Conservation (phyloP, 495 filamentous ascomycete species). For the Penicillium daleae region DNA sequence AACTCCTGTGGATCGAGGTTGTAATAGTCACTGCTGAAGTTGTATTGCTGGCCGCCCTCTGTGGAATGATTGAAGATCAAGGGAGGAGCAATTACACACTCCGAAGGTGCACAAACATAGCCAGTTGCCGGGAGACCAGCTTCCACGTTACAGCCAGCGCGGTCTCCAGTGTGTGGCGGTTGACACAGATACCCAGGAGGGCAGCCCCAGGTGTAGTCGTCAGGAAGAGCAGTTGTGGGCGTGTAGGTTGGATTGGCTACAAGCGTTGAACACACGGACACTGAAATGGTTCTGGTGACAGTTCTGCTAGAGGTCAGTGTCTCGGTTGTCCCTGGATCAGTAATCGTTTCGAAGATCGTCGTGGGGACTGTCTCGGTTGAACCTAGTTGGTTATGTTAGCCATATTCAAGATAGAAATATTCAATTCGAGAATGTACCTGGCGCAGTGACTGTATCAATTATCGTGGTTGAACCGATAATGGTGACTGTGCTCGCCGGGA, state of each 20-base stretch:
- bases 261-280: conserved; percentile 35
- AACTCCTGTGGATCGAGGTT: conserved; percentile 66
- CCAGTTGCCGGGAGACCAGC: conserved; percentile 52
- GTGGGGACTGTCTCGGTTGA: conserved; percentile 8
- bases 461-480: conserved; percentile 14
- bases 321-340: conserved; percentile 8
- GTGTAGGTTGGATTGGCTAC: conserved; percentile 41
- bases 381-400: conserved; percentile 11
- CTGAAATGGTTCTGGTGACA: conserved; percentile 17
- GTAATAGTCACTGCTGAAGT: conserved; percentile 60
- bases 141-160: conserved; percentile 56
- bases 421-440: conserved; percentile 2
- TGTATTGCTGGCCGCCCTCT: conserved; percentile 39
- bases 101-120: conserved; percentile 57
- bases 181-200: conserved; percentile 63
- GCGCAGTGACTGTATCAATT: not conserved
- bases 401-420: not conserved
- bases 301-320: conserved; percentile 8
- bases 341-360: conserved; percentile 13
- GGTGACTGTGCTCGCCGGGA: conserved; percentile 24
- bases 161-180: conserved; percentile 29
- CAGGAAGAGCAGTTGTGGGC: conserved; percentile 33
- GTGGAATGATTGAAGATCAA: conserved; percentile 43
- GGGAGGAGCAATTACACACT: conserved; percentile 54
- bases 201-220: conserved; percentile 59